Base-by-base conservation (phyloP, 805 yeast genomes). In the Tetrapisispora taiwanensis region DNA sequence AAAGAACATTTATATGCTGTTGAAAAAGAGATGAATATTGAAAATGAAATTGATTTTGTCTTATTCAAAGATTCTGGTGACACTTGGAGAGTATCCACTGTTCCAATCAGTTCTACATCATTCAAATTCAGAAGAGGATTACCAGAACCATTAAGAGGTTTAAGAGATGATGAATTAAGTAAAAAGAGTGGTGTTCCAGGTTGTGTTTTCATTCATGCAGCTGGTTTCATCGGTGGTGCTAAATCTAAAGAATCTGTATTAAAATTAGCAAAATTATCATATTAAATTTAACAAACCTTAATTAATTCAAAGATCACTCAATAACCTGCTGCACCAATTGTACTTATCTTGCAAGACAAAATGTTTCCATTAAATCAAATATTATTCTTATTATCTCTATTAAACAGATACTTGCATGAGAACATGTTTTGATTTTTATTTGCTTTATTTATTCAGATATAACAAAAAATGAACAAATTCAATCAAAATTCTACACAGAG, bases 191-290 rank as follows among this genome's bases (percentile, higher is more conserved):
- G 95, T n/a, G 76, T 92, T 44, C 79, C 76, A 28, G 95, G 85
- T 8, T 85, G 96, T 60, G 78, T 89, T 18, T 92, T 92, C 59
- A 79, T 92, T 46, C 98, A 92, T 56, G 96, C 97, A 36, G 85
- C 95, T 35, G 97, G 98, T 0, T 92, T 92, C 66, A 92, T 92
- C 57, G 98, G 98, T 37, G 98, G 98, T 43, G 86, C 90, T 45
- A 72, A 79, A 58, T 74, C 94, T 20, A 69, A 72, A 50, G 96
- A 87, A 42, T 83, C 84, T 28, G 97, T 81, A 13, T 60, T 87
- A 46, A 65, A 76, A 57, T 72, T 92, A 64, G 97, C 97, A 7
- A 68, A 66, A 48, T 55, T 64, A 58, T 65, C 70, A 39, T 48
- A 68, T 41, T 56, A 54, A 43, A 17, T 28, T 30, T n/a, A n/a